Percentiles rank a stretch among this genome's conserved stretches.
Conservation (phyloP, 2,329 filamentous ascomycete species). For the Claviceps purpurea region DNA sequence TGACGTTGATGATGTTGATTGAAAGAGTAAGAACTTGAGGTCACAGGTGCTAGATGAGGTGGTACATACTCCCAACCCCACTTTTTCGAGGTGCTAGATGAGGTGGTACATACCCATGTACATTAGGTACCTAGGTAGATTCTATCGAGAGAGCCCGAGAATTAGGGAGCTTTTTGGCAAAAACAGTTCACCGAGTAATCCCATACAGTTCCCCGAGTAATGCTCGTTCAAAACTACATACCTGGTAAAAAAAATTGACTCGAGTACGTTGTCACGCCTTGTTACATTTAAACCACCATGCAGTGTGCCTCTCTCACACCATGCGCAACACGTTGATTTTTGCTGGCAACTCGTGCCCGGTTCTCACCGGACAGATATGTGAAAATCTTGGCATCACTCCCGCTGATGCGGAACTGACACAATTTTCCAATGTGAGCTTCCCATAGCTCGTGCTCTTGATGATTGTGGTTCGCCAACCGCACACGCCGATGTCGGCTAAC, state of each 20-base stretch:
- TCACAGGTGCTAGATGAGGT: too few relatives aligned
- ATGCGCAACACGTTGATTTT: constrained; percentile 59
- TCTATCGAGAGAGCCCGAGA: too few relatives aligned
- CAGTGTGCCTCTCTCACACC: constrained; percentile 10
- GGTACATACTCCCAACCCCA: too few relatives aligned
- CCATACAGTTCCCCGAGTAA: too few relatives aligned
- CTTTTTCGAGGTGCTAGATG: too few relatives aligned
- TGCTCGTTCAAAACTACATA: background rate
- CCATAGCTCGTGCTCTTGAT: constrained; percentile 10
- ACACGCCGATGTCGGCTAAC: constrained; percentile 10
- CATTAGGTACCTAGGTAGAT: too few relatives aligned
- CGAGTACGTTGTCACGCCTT: constrained; percentile 9
- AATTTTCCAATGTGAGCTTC: constrained; percentile 54
- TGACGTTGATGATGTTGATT: too few relatives aligned
- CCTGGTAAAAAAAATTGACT: background rate
- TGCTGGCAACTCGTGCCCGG: constrained; percentile 53
- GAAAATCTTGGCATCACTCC: constrained; percentile 53
- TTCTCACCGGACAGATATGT: constrained; percentile 52
- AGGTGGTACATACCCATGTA: too few relatives aligned
- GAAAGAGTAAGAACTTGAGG: too few relatives aligned
- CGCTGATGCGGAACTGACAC: constrained; percentile 51
- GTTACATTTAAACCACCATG: constrained; percentile 10
- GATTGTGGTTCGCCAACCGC: background rate
- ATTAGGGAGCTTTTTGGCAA: too few relatives aligned
- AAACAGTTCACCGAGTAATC: too few relatives aligned